Evolutionary conservation across 2,329 filamentous ascomycete species (phyloP), one percentile per base, ranked within the genome.

Genomic region (Trichoderma sp.): DNA sequence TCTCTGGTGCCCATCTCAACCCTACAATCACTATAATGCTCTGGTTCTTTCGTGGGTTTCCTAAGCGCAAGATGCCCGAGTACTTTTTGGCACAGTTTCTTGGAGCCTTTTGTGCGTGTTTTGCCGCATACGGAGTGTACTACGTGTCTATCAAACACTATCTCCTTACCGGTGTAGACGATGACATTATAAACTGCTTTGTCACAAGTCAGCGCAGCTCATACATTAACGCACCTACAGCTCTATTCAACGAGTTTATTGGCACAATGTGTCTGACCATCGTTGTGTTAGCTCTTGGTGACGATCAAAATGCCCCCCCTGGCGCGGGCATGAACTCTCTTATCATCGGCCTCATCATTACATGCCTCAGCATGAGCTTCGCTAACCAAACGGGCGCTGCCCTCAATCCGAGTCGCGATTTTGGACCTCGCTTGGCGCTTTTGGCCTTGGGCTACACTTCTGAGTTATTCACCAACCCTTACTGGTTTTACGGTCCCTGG

Each of bases 111-210:
- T 66, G 47, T 36, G 63, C 63, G 43, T 66, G 63, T 55, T 32
- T 66, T 36, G 47, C 47, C 17, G 47, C 63, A 4, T 66, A 66
- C 36, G 63, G 63, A 17, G 63, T 66, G 20, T 66, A 66, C 13
- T 66, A 66, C 30, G 63, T 55, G 28, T 66, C 63, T 39, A 66
- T 66, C 28, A 47, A 66, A 32, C 63, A 66, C 34, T 66, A 66
- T n/a, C n/a, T 66, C 20, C 32, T 34, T 26, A 55, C n/a, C 7
- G 47, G 13, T 13, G 53, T 30, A 55, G 47, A 66, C 20, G n/a
- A 66, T 12, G 63, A 55, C 6, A 66, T 66, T 8, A 55, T 66
- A 32, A 66, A 66, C n/a, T 66, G 63, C 12, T 66, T 66, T 17
- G 63, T 66, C 9, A 66, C 63, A 39, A 66, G 34, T 20, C 63